Conservation (phyloP, 768 basidiomycete species). For the Boletellus ananas region DNA sequence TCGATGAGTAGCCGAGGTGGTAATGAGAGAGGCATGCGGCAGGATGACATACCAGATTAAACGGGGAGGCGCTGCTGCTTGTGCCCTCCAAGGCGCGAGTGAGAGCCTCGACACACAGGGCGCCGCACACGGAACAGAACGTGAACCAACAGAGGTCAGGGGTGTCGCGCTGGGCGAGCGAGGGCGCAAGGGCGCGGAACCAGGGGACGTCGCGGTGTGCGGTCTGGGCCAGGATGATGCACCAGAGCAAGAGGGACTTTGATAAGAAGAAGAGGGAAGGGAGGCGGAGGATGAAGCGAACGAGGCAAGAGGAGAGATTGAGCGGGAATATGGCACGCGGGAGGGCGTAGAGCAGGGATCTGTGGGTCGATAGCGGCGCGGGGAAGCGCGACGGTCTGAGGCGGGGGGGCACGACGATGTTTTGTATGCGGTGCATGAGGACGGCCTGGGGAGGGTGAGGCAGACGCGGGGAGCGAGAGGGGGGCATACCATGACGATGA, state of each 20-base stretch:
- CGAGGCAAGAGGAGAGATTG: constrained; percentile 55
- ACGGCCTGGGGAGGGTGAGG: constrained; percentile 45
- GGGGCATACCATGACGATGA: constrained; percentile 57
- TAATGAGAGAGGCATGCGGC: not conserved
- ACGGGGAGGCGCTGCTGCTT: constrained; percentile 54
- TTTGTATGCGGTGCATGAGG: constrained; percentile 71
- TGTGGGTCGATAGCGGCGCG: constrained; percentile 1
- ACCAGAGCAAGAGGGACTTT: constrained; percentile 56
- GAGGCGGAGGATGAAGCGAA: constrained; percentile 55
- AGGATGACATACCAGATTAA: constrained; percentile 59
- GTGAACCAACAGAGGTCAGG: constrained; percentile 69
- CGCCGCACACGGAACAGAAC: constrained; percentile 62
- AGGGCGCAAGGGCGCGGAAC: constrained; percentile 30
- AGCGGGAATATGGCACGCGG: constrained; percentile 51
- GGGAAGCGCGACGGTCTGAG: no score
- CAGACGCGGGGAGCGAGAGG: not conserved
- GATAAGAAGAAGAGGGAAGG: constrained; percentile 62
- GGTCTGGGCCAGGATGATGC: constrained; percentile 55
- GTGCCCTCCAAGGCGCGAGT: constrained; percentile 66
- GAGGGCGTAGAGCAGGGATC: constrained; percentile 9
- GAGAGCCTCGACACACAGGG: constrained; percentile 62
- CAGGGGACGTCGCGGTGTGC: constrained; percentile 35
- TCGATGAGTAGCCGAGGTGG: constrained; percentile 2
- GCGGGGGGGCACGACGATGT: constrained; percentile 58
- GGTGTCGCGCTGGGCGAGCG: constrained; percentile 49